These are phyloP conservation scores for Termitomyces sp. DNA, from an alignment of 768 basidiomycete genomes.

Conservation along the genomic window DNA sequence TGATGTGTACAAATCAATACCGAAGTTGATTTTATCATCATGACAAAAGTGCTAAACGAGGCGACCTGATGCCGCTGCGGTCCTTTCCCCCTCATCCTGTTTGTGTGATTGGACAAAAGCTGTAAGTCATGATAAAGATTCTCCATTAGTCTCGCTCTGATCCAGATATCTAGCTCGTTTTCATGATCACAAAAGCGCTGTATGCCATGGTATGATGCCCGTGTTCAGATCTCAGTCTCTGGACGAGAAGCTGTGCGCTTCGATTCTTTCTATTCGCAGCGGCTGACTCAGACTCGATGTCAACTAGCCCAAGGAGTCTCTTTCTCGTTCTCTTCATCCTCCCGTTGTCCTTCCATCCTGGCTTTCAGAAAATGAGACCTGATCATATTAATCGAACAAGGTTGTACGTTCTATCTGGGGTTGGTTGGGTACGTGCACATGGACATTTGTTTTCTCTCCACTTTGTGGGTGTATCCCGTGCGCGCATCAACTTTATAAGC, in stretches of 20 bases:
- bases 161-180: background rate
- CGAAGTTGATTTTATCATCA: background rate
- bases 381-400: background rate
- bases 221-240: background rate
- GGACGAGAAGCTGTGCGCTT: background rate
- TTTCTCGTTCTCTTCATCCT: background rate
- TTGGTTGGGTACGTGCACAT: background rate
- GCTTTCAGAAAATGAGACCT: background rate
- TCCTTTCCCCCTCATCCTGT: background rate
- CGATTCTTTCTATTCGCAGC: background rate
- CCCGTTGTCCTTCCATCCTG: background rate
- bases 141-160: background rate
- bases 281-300: background rate
- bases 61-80: background rate
- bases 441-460: background rate
- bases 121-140: too few species aligned
- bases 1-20: background rate
- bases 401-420: background rate
- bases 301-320: background rate
- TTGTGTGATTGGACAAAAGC: too few species aligned
- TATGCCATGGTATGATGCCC: background rate
- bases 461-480: background rate
- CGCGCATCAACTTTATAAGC: background rate
- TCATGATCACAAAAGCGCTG: background rate
- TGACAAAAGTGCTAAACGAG: background rate